These are phyloP conservation scores for Candida cerambycidarum DNA, from an alignment of 805 yeast genomes.

Conservation along the genomic window DNA sequence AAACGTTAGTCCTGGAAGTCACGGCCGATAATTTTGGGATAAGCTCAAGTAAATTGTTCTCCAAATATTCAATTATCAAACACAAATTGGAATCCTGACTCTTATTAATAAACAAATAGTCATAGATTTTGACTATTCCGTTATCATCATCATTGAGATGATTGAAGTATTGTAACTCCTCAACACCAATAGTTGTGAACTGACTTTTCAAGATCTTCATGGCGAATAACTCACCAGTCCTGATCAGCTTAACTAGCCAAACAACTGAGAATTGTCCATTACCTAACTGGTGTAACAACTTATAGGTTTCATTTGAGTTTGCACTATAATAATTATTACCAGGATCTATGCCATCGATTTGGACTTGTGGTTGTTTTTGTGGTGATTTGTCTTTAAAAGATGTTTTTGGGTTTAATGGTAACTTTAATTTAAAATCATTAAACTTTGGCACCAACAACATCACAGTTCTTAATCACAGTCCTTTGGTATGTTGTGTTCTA, in stretches of 20 bases:
- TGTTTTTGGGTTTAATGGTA: background rate
- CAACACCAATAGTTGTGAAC: conserved; percentile 63
- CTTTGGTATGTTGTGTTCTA: too few species aligned
- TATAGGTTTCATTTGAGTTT: conserved; percentile 39
- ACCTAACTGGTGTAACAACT: conserved; percentile 57
- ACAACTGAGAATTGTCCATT: conserved; percentile 76
- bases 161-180: conserved; percentile 55
- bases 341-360: conserved; percentile 52
- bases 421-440: conserved; percentile 1
- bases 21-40: conserved; percentile 5
- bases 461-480: too few species aligned
- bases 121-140: conserved; percentile 6
- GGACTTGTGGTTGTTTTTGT: conserved; percentile 13
- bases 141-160: conserved; percentile 19
- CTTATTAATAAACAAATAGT: conserved; percentile 5
- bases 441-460: conserved; percentile 6
- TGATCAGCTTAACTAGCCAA: conserved; percentile 42
- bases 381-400: background rate
- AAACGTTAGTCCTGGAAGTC: too few species aligned
- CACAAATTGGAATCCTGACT: conserved; percentile 4
- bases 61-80: conserved; percentile 5
- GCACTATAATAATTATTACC: conserved; percentile 56
- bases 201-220: conserved; percentile 60
- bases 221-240: conserved; percentile 49
- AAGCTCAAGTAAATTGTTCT: conserved; percentile 6